These are phyloP conservation scores for Sporothrix sp. DNA, from an alignment of 2,329 filamentous ascomycete genomes.

Conservation along the genomic window DNA sequence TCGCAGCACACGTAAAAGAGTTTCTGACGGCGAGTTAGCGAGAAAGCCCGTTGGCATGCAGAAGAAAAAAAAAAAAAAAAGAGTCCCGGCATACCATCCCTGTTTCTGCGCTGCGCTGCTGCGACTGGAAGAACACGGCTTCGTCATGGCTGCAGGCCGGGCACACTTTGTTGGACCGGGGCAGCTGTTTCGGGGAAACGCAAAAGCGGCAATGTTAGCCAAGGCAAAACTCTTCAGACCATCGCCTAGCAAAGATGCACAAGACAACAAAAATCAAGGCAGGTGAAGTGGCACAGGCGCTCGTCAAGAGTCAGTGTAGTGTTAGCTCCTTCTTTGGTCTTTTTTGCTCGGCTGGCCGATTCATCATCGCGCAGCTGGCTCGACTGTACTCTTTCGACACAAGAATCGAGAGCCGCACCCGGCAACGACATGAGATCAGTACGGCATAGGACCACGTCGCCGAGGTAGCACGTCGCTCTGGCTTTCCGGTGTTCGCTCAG, in stretches of 20 bases:
- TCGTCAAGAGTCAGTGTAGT: too few species aligned
- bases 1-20: slow-evolving; percentile 88
- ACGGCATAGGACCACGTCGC: too few species aligned
- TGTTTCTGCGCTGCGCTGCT: slow-evolving; percentile 91
- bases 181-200: slow-evolving; percentile 54
- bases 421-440: too few species aligned
- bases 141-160: slow-evolving; percentile 77
- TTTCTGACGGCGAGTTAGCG: slow-evolving; percentile 48
- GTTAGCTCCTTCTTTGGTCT: too few species aligned
- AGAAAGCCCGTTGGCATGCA: background rate
- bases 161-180: slow-evolving; percentile 77
- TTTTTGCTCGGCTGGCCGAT: too few species aligned
- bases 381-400: too few species aligned
- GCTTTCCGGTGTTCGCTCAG: background rate
- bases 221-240: background rate
- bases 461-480: too few species aligned
- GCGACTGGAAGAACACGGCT: slow-evolving; percentile 97
- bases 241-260: slow-evolving; percentile 18
- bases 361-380: too few species aligned
- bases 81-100: slow-evolving; percentile 71
- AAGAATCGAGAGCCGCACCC: too few species aligned
- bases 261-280: background rate
- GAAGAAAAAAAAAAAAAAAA: background rate
- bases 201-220: slow-evolving; percentile 24
- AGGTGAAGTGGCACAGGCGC: too few species aligned